phyloP scores from a whole-genome alignment of 345 rosid species.

The Rhodomyrtus tomentosa region DNA sequence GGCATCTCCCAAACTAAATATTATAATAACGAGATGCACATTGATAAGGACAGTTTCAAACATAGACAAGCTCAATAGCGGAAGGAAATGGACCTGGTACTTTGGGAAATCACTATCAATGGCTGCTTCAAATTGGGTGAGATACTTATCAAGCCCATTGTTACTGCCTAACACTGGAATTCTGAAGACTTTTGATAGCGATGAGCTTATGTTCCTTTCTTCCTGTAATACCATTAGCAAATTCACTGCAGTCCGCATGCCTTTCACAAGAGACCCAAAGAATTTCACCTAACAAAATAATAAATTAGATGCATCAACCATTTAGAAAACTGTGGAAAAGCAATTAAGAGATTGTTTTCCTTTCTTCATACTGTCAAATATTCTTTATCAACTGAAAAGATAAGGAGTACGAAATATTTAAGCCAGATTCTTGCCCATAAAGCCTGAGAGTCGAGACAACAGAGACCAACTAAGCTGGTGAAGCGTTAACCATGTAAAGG shows the following conservation, averaged over 20 bases:
- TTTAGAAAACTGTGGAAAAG: background rate
- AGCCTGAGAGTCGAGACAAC: background rate
- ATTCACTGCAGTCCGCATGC: constrained; percentile 67
- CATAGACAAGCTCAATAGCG: background rate
- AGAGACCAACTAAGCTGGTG: background rate
- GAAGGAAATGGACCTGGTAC: constrained; percentile 49
- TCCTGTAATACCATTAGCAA: constrained; percentile 45
- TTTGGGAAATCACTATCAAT: constrained; percentile 83
- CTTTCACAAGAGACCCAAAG: constrained; percentile 78
- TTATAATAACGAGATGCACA: background rate
- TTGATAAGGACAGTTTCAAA: background rate
- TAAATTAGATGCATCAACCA: background rate
- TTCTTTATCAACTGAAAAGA: background rate
- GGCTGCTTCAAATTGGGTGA: constrained; percentile 83
- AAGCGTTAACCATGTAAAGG: background rate
- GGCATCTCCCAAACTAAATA: background rate
- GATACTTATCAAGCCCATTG: constrained; percentile 49
- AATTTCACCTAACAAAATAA: constrained; percentile 52
- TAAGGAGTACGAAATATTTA: background rate
- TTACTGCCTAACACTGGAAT: constrained; percentile 45
- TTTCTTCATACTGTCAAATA: background rate
- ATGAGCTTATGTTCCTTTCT: constrained; percentile 29
- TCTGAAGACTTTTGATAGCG: constrained; percentile 38
- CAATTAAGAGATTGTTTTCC: background rate
- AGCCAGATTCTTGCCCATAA: background rate